A percentile compares a stretch with the other conserved stretches of the same genome.
Conservation (phyloP, 1,284 basidiomycete species). For the Moniliella sp. region DNA sequence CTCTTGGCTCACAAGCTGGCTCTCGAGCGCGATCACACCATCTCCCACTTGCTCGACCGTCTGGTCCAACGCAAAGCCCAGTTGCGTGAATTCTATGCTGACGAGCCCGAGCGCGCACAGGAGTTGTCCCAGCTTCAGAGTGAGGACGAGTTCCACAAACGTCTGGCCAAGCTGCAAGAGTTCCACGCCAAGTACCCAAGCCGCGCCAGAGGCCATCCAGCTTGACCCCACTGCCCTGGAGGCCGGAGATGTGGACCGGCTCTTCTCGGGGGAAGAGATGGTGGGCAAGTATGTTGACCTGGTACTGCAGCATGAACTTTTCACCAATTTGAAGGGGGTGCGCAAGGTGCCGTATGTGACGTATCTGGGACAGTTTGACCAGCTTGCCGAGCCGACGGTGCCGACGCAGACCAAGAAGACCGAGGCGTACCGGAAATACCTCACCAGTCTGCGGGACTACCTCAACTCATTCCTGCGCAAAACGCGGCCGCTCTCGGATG, state of each 20-base stretch:
- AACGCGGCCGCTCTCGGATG: conserved; percentile 60
- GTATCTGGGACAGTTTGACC: conserved; percentile 44
- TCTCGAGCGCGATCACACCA: conserved; percentile 63
- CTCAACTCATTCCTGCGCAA: conserved; percentile 65
- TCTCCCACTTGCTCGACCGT: conserved; percentile 61
- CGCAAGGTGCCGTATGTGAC: conserved; percentile 81
- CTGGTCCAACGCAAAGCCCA: conserved; percentile 45
- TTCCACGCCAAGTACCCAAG: conserved; percentile 82
- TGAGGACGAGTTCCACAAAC: conserved; percentile 52
- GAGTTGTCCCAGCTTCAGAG: conserved; percentile 38
- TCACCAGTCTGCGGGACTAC: conserved; percentile 50
- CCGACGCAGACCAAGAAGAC: conserved; percentile 14
- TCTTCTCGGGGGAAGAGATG: conserved; percentile 56
- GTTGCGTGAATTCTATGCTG: conserved; percentile 35
- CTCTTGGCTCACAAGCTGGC: conserved; percentile 36
- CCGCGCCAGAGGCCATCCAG: conserved; percentile 36
- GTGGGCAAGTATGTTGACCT: conserved; percentile 87
- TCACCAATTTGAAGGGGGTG: conserved; percentile 51
- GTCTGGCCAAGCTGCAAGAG: conserved; percentile 78
- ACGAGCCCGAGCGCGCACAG: conserved; percentile 28
- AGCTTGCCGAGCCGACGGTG: conserved; percentile 40
- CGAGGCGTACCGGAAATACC: conserved; percentile 19
- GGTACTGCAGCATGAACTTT: conserved; percentile 65
- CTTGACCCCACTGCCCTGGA: conserved; percentile 27
- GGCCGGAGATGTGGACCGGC: conserved; percentile 25